Evolutionary conservation across 208 protist species (phyloP), one percentile per base, ranked within the genome.

Genomic region (Leishmania amazonensis): DNA sequence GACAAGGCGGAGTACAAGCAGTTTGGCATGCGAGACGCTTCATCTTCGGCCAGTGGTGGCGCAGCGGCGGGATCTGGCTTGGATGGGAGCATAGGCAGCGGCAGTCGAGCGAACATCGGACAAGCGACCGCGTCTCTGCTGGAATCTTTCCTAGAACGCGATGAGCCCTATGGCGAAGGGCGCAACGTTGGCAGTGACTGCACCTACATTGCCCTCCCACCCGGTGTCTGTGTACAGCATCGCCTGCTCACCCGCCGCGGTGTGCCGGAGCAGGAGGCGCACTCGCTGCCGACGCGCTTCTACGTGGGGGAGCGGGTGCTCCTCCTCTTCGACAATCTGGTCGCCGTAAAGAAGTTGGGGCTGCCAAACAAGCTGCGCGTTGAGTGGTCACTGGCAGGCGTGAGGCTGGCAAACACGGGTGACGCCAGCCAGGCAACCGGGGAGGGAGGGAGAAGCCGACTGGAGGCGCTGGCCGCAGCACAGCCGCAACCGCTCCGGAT

Each of bases 211-310:
- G 64, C 79, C 47, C 86, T 96, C 3, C 94, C 94, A 1, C 78
- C 81, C 0, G 90, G 91, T 35, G 74, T 96, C 6, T 80, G 80
- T 6, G 79, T 93, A 40, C 87, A 88, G 54, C 89, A 90, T 70
- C 84, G 91, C 45, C 87, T 92, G 40, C 86, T 94, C 58, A 97
- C 89, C 17, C 85, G 83, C 17, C 90, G 94, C 17, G 94, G 94
- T 21, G 85, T 95, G 8, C 75, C 83, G 21, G 79, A 88, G 54
- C 80, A 85, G 31, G 93, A 93, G 62, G 87, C 86, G 71, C 82
- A 93, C 79, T 82, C 75, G 57, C 70, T 97, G 64, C 94, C 93
- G 5, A 86, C 82, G 19, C 81, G 78, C 1, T 79, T 95, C 51
- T 76, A 87, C 79, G 86, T 95, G 4, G 93, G 91, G 13, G 93